Conservation (phyloP, 345 rosid genomes). For the Camelina sativa region DNA sequence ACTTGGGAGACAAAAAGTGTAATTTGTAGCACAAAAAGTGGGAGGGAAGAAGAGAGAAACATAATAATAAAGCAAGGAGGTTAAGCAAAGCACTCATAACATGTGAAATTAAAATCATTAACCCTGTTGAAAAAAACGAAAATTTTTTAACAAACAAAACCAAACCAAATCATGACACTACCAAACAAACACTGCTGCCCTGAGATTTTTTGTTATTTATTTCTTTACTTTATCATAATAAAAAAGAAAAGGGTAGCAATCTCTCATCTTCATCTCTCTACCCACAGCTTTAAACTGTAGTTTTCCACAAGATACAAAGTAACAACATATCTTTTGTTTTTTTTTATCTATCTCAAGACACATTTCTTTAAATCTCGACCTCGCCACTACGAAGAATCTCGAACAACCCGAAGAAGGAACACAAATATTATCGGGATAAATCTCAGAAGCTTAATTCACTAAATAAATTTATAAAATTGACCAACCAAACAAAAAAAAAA, state of each 20-base stretch:
- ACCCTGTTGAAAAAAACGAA: constrained; percentile 28
- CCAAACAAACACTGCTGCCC: constrained; percentile 42
- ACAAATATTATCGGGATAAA: not conserved
- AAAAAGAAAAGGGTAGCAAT: constrained; percentile 41
- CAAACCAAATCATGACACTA: constrained; percentile 52
- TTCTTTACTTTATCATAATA: constrained; percentile 16
- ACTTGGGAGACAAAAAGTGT: constrained; percentile 37
- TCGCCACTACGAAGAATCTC: constrained; percentile 20
- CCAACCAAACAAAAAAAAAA: not conserved
- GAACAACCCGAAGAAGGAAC: constrained; percentile 24
- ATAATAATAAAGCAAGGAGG: constrained; percentile 23
- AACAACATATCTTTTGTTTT: constrained; percentile 21
- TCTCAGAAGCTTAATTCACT: constrained; percentile 16
- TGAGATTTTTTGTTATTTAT: constrained; percentile 30
- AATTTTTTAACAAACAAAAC: constrained; percentile 35
- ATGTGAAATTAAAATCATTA: constrained; percentile 49
- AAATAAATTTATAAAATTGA: constrained; percentile 32
- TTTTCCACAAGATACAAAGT: constrained; percentile 29
- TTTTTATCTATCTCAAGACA: not conserved
- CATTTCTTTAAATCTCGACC: too few relatives aligned
- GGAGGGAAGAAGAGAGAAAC: constrained; percentile 4
- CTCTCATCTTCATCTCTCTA: constrained; percentile 29
- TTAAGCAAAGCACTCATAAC: constrained; percentile 43
- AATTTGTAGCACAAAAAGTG: constrained; percentile 40
- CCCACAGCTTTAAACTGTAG: constrained; percentile 41